Conservation (phyloP, 2,329 filamentous ascomycete genomes). For the Chaetothyriales sp. region DNA sequence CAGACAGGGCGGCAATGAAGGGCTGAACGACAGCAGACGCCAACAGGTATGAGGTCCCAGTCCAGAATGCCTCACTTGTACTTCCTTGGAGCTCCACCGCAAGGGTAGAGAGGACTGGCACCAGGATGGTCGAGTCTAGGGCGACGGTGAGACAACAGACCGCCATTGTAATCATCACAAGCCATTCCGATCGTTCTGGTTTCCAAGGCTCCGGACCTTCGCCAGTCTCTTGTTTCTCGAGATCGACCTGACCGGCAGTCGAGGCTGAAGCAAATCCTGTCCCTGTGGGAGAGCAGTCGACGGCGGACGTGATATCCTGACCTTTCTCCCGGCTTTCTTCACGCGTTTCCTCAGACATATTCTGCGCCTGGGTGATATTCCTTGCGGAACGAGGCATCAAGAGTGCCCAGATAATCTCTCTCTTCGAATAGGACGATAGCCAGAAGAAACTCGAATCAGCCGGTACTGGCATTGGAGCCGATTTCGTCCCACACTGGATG, state of each 20-base stretch:
- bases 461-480: background rate
- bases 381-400: background rate
- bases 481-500: background rate
- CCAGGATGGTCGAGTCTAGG: constrained; percentile 35
- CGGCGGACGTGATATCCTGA: background rate
- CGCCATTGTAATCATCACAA: constrained; percentile 21
- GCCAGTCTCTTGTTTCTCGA: background rate
- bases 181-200: background rate
- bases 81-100: constrained; percentile 22
- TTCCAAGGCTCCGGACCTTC: background rate
- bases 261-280: background rate
- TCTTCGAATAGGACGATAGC: background rate
- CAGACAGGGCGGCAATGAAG: constrained; percentile 28
- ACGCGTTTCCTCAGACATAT: background rate
- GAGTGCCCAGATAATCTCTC: background rate
- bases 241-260: background rate
- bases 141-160: constrained; percentile 35
- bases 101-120: constrained; percentile 29
- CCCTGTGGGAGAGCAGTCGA: background rate
- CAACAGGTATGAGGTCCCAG: constrained; percentile 35
- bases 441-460: background rate
- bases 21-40: constrained; percentile 30
- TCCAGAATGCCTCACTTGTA: constrained; percentile 34
- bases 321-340: background rate
- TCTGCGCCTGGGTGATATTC: background rate